A percentile compares a stretch with the other conserved stretches of the same genome.
phyloP scores from a whole-genome alignment of 805 yeast genomes.

The Kurtzmaniella cleridarum region DNA sequence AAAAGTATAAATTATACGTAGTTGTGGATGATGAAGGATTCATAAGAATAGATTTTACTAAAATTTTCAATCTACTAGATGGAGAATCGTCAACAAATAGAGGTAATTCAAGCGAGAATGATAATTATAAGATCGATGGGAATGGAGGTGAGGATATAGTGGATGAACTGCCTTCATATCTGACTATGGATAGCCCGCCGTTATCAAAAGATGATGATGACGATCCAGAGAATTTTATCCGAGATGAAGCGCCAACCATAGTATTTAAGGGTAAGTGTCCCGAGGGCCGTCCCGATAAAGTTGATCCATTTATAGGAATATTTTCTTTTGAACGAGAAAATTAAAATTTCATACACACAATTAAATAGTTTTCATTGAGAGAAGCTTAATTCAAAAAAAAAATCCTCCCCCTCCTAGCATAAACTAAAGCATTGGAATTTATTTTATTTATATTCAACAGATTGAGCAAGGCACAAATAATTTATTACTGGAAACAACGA shows the following conservation, averaged over 20 bases:
- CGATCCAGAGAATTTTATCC: slow-evolving; percentile 23
- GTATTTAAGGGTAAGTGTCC: slow-evolving; percentile 50
- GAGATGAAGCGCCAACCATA: slow-evolving; percentile 40
- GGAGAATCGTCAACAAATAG: slow-evolving; percentile 7
- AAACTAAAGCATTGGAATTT: no score
- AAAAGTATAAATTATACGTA: slow-evolving; percentile 46
- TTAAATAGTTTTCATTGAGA: no score
- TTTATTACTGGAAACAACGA: no score
- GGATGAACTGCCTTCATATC: neutral
- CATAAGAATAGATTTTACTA: slow-evolving; percentile 47
- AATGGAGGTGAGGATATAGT: slow-evolving; percentile 2
- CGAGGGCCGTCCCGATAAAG: slow-evolving; percentile 45
- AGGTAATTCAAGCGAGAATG: neutral
- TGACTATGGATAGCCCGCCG: neutral
- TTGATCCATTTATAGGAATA: slow-evolving; percentile 52
- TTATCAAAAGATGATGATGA: slow-evolving; percentile 8
- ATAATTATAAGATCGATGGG: neutral
- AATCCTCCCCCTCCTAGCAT: no score
- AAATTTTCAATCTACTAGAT: slow-evolving; percentile 27
- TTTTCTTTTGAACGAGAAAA: slow-evolving; percentile 46
- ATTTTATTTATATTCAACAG: no score
- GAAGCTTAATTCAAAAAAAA: no score
- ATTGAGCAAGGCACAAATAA: no score
- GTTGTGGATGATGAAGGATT: slow-evolving; percentile 41
- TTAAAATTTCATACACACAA: slow-evolving; percentile 5